Conservation (phyloP, 768 basidiomycete species). For the Pleurotus djamor region DNA sequence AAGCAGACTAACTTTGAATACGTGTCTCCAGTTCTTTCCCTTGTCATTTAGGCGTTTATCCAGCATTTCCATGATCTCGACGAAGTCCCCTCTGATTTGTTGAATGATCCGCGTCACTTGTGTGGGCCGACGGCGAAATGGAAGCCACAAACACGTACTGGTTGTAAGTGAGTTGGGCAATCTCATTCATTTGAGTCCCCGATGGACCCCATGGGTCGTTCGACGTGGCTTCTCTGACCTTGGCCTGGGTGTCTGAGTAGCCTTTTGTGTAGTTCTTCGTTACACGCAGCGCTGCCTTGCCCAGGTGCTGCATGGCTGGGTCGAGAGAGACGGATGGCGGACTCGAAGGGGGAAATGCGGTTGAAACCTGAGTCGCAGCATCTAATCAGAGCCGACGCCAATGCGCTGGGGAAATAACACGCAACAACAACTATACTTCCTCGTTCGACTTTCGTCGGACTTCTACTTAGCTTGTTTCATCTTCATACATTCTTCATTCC, state of each 20-base stretch:
- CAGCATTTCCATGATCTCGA: constrained; percentile 99
- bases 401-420: no score
- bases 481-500: no score
- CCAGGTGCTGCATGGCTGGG: constrained; percentile 66
- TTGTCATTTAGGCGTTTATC: constrained; percentile 98
- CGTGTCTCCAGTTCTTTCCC: constrained; percentile 99
- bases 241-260: constrained; percentile 93
- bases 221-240: constrained; percentile 94
- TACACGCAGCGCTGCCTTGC: constrained; percentile 81
- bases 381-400: no score
- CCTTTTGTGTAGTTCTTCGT: constrained; percentile 96
- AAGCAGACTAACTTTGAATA: constrained; percentile 79
- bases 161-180: constrained; percentile 95
- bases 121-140: background rate
- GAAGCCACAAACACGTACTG: constrained; percentile 57
- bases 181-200: constrained; percentile 98
- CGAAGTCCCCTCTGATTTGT: constrained; percentile 77
- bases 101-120: no score
- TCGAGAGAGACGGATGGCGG: no score
- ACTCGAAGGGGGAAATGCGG: no score
- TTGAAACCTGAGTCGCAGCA: no score
- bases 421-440: no score
- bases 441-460: no score
- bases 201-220: constrained; percentile 99
- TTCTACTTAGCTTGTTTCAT: no score